phyloP scores from a whole-genome alignment of 257 asterid genomes.

The Solanum medicagineum region DNA sequence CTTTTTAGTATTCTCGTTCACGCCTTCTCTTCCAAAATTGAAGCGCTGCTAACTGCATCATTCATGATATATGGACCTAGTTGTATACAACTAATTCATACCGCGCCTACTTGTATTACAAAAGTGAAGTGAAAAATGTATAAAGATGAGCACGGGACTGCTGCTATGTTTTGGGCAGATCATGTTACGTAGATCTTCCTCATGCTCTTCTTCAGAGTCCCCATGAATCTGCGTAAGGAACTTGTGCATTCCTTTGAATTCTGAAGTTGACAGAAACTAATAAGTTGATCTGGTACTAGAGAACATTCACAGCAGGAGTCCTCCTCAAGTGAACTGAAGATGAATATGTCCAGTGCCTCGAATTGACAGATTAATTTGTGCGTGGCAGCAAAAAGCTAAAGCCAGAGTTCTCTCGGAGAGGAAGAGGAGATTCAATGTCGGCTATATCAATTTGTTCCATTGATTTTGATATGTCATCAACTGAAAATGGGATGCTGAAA shows the following conservation, averaged over 20 bases:
- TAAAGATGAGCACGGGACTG: neutral
- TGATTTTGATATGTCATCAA: conserved; percentile 90
- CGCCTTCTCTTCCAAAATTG: neutral
- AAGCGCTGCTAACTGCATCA: neutral
- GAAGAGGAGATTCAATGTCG: conserved; percentile 78
- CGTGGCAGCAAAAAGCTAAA: conserved; percentile 81
- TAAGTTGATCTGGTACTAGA: neutral
- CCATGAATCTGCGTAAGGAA: conserved; percentile 1
- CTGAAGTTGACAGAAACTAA: neutral
- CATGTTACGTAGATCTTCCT: neutral
- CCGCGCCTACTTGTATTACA: neutral
- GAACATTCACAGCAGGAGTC: neutral
- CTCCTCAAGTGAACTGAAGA: neutral
- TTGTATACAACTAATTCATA: neutral
- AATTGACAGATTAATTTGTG: neutral
- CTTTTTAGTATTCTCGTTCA: neutral
- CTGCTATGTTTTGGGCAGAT: neutral
- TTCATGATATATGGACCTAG: neutral
- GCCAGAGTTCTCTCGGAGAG: conserved; percentile 74
- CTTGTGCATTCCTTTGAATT: neutral
- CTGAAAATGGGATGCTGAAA: conserved; percentile 96
- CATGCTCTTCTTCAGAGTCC: conserved; percentile 19
- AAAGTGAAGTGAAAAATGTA: neutral
- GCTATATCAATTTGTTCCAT: conserved; percentile 89
- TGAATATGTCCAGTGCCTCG: neutral